These are phyloP conservation scores for Apiospora sp. DNA, from an alignment of 2,329 filamentous ascomycete species.

Conservation along the genomic window DNA sequence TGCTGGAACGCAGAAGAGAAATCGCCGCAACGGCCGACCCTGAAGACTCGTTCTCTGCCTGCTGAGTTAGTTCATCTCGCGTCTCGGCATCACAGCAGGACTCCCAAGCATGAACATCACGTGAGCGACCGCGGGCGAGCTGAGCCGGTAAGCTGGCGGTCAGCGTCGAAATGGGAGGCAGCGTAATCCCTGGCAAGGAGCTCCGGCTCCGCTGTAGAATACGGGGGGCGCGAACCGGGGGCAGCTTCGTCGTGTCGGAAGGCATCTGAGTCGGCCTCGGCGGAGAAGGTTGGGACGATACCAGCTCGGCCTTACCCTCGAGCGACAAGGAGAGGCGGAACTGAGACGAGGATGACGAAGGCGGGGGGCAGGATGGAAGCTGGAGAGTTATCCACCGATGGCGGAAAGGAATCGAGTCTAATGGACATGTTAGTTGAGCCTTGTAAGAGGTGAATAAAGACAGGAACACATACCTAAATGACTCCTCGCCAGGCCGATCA, in stretches of 20 bases:
- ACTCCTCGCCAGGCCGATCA: conserved; percentile 50
- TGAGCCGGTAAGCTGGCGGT: conserved; percentile 61
- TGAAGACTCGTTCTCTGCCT: conserved; percentile 80
- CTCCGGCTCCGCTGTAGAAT: conserved; percentile 76
- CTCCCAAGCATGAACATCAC: conserved; percentile 90
- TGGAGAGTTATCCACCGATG: conserved; percentile 48
- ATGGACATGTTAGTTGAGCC: conserved; percentile 29
- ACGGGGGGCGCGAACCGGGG: conserved; percentile 55
- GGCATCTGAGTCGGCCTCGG: conserved; percentile 67
- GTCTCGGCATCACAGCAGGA: conserved; percentile 85
- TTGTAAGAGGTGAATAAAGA: neutral
- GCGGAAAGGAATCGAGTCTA: conserved; percentile 54
- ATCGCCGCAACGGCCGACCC: conserved; percentile 85
- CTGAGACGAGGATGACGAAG: conserved; percentile 56
- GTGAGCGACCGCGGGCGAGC: conserved; percentile 75
- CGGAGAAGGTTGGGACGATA: conserved; percentile 74
- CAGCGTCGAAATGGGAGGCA: conserved; percentile 63
- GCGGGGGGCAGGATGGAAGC: conserved; percentile 44
- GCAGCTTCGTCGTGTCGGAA: conserved; percentile 54
- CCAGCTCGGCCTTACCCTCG: conserved; percentile 89
- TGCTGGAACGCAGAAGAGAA: conserved; percentile 78
- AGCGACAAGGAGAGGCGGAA: conserved; percentile 84
- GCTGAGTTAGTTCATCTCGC: conserved; percentile 80
- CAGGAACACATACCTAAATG: conserved; percentile 50
- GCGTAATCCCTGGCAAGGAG: conserved; percentile 65